A percentile compares a stretch with the other conserved stretches of the same genome.
These are phyloP conservation scores for Emergomyces africanus DNA, from an alignment of 2,329 filamentous ascomycete genomes.

Conservation along the genomic window DNA sequence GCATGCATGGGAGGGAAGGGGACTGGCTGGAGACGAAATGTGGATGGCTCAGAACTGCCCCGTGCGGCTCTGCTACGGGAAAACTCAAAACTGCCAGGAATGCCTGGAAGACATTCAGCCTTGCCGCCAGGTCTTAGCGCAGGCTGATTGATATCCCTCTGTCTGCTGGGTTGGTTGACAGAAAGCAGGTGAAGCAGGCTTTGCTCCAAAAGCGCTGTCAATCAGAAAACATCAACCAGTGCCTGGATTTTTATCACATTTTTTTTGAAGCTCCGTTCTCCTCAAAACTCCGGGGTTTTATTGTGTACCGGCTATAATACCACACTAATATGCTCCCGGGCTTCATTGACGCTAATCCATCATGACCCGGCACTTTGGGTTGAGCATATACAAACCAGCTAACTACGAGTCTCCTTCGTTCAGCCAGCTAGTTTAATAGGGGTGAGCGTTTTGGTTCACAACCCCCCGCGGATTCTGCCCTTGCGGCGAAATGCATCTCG, in stretches of 20 bases:
- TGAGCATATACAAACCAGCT: neutral
- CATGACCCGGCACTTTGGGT: neutral
- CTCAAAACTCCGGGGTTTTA: neutral
- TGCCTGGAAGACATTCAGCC: neutral
- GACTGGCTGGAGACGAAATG: neutral
- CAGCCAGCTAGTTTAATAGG: neutral
- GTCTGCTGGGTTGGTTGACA: neutral
- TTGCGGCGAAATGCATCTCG: neutral
- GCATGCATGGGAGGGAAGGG: neutral
- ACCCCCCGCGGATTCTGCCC: neutral
- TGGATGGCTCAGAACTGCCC: neutral
- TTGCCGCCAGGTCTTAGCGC: neutral
- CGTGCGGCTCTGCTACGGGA: neutral
- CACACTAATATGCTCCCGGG: neutral
- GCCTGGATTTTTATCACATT: neutral
- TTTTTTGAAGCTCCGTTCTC: neutral
- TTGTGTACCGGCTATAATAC: neutral
- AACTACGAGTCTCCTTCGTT: neutral
- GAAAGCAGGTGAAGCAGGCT: neutral
- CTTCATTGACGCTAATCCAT: neutral
- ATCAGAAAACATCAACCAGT: neutral
- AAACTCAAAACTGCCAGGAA: neutral
- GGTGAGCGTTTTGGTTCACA: neutral
- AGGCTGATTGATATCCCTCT: too few species aligned
- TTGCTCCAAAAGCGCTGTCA: neutral